Evolutionary conservation across 768 basidiomycete species (phyloP), one percentile per base, ranked within the genome.

Genomic region (Lyophyllum shimeji): DNA sequence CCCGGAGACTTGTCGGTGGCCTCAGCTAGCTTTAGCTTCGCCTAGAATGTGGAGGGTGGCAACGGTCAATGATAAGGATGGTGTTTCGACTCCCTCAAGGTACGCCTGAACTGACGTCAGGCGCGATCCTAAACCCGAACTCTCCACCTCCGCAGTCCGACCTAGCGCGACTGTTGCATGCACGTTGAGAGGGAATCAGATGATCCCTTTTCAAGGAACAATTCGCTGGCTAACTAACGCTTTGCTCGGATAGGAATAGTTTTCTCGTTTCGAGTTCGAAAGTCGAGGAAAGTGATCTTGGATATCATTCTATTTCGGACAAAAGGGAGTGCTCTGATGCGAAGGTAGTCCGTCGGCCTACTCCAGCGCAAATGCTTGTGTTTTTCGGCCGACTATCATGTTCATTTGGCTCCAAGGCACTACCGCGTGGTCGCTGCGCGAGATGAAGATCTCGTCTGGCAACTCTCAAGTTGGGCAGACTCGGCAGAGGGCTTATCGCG

Each of bases 301-400:
- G 9, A 37, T 37, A 12, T 17, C 34, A 37, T 3, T 37, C 34
- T 37, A 37, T 37, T 37, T 13, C 15, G 15, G 34, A 37, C 34
- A 37, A 37, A 6, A 33, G 12, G 31, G 31, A 33, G 31, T 25
- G 25, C 24, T 24, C 15, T 27, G 24, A 46, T 46, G 15, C 11
- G 29, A 46, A 27, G 7, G 45, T 27, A 24, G 44, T 12, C 7
- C 18, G 40, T 39, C 50, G 23, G 39, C 18, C n/a, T 24, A 42
- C 24, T n/a, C 21, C 20, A 37, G 48, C 37, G 6, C 37, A 15
- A 48, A 13, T 31, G 9, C 29, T 29, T n/a, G 27, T 48, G 27
- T 44, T 17, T 24, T 54, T 54, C 53, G 53, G 53, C 53, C 50
- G 50, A 52, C 20, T 27, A 29, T 29, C 40, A 24, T 21, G 25